Percentiles rank a stretch among this genome's conserved stretches.
phyloP scores from a whole-genome alignment of 1,284 basidiomycete genomes.

The Malassezia cuniculi region DNA sequence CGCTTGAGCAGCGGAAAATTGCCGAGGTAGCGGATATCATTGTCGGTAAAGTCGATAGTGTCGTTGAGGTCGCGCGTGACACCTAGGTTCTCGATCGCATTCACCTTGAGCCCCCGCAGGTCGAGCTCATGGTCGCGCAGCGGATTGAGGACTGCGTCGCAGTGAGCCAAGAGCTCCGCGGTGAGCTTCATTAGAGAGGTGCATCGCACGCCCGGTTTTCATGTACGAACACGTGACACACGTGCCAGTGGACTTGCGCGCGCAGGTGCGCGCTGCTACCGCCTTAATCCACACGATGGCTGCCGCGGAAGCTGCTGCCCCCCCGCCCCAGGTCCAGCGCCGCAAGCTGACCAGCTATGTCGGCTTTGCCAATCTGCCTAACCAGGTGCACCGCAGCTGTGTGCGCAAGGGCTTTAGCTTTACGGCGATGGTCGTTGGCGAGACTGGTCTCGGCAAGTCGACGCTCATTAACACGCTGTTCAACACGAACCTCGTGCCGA shows the following conservation, averaged over 20 bases:
- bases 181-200: constrained; percentile 69
- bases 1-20: constrained; percentile 72
- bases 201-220: background rate
- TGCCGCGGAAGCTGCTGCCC: background rate
- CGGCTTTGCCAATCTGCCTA: constrained; percentile 43
- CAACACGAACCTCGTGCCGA: constrained; percentile 42
- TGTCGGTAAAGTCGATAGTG: constrained; percentile 90
- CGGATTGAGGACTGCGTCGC: constrained; percentile 67
- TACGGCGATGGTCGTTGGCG: constrained; percentile 41
- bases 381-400: constrained; percentile 40
- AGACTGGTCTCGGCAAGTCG: constrained; percentile 44
- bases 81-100: constrained; percentile 96
- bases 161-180: constrained; percentile 70
- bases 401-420: constrained; percentile 42
- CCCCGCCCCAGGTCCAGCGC: constrained; percentile 12
- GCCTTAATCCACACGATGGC: constrained; percentile 2
- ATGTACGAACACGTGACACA: constrained; percentile 4
- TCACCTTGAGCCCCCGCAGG: constrained; percentile 63
- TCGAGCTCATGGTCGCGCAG: constrained; percentile 79
- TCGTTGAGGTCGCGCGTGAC: constrained; percentile 92
- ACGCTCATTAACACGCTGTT: constrained; percentile 44
- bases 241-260: background rate
- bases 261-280: background rate
- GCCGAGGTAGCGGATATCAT: constrained; percentile 74
- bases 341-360: constrained; percentile 42